Conservation (phyloP, 306 rosid species). For the Dalbergia cultrata region DNA sequence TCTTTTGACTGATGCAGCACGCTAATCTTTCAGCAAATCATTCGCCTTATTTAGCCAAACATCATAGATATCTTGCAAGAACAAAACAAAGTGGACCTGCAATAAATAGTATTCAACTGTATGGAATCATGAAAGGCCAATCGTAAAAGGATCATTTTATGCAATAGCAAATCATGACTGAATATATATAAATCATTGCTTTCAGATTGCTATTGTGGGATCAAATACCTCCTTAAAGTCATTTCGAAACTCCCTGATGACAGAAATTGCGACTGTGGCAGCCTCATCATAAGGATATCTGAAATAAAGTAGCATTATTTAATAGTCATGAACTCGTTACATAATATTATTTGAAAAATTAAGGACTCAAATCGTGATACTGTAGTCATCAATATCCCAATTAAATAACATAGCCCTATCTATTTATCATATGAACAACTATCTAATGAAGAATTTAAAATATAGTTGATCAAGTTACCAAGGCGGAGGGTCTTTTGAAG, state of each 20-base stretch:
- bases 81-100: conserved; percentile 78
- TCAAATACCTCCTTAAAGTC: conserved; percentile 70
- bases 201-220: conserved; percentile 6
- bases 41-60: conserved; percentile 67
- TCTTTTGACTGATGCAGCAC: conserved; percentile 10
- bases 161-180: not conserved
- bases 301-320: conserved; percentile 35
- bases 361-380: not conserved
- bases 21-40: conserved; percentile 57
- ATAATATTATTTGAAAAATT: not conserved
- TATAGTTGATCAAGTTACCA: not conserved
- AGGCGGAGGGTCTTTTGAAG: not conserved
- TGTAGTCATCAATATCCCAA: no score
- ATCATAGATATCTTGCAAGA: conserved; percentile 53
- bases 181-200: not conserved
- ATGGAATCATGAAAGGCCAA: conserved; percentile 12
- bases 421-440: no score
- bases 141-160: not conserved
- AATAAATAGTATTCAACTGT: not conserved
- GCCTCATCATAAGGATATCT: conserved; percentile 82
- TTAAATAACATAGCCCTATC: no score
- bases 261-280: conserved; percentile 64
- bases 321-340: not conserved
- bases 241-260: conserved; percentile 59
- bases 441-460: no score